phyloP scores from a whole-genome alignment of 108 stramenopile genomes.

The Stephanodiscus minutulus region DNA sequence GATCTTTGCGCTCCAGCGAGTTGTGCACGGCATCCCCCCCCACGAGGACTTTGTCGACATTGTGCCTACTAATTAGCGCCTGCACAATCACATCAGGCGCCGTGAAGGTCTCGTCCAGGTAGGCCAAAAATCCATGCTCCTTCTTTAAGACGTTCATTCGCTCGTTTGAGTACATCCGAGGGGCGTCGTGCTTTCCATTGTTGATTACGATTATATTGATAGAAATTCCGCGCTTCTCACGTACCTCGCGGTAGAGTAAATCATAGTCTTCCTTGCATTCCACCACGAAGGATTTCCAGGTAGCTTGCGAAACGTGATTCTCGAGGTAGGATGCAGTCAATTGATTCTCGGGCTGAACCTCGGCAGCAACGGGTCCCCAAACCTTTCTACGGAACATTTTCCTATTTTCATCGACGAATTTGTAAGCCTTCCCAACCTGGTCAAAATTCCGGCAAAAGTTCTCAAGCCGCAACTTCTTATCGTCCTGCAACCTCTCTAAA shows the following conservation, averaged over 20 bases:
- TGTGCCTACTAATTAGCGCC: slow-evolving; percentile 58
- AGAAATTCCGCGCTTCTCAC: slow-evolving; percentile 60
- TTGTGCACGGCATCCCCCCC: slow-evolving; percentile 71
- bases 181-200: slow-evolving; percentile 24
- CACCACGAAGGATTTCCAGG: slow-evolving; percentile 73
- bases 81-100: slow-evolving; percentile 73
- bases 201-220: slow-evolving; percentile 58
- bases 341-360: slow-evolving; percentile 60
- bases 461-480: slow-evolving; percentile 56
- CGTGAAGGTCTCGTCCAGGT: slow-evolving; percentile 77
- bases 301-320: slow-evolving; percentile 58
- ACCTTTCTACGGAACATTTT: slow-evolving; percentile 74
- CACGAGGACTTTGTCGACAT: slow-evolving; percentile 74
- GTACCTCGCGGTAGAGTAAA: slow-evolving; percentile 64
- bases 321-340: slow-evolving; percentile 70
- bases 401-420: slow-evolving; percentile 67
- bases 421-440: slow-evolving; percentile 49
- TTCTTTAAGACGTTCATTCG: slow-evolving; percentile 62
- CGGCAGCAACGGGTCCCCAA: slow-evolving; percentile 76
- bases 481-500: slow-evolving; percentile 58
- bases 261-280: slow-evolving; percentile 80
- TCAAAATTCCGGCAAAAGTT: slow-evolving; percentile 42
- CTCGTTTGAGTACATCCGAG: slow-evolving; percentile 60
- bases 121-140: slow-evolving; percentile 75
- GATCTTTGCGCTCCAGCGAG: slow-evolving; percentile 54